These are phyloP conservation scores for Termitomyces sp. DNA, from an alignment of 768 basidiomycete species.

Conservation along the genomic window DNA sequence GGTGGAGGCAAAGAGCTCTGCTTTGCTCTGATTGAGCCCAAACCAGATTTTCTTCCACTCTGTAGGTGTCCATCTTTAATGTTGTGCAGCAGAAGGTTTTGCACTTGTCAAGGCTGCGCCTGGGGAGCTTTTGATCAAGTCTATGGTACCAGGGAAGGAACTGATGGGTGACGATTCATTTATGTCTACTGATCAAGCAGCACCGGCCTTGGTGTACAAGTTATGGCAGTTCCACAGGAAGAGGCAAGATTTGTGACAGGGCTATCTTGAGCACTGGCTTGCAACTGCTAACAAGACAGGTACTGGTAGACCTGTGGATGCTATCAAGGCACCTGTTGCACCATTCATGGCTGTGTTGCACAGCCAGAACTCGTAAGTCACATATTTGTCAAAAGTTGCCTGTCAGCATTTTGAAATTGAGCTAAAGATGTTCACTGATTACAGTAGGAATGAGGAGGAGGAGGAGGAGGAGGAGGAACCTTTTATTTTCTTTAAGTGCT, in stretches of 20 bases:
- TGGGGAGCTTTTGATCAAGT: slow-evolving; percentile 53
- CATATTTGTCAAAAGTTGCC: background rate
- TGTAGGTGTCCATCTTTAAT: slow-evolving; percentile 37
- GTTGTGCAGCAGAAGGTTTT: slow-evolving; percentile 46
- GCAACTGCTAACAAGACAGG: no score
- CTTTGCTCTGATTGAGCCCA: no score
- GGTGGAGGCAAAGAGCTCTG: no score
- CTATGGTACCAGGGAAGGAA: slow-evolving; percentile 34
- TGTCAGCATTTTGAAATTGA: background rate
- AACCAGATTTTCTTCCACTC: background rate
- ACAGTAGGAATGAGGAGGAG: slow-evolving; percentile 34
- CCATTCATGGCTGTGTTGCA: slow-evolving; percentile 63
- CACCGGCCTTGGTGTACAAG: slow-evolving; percentile 41
- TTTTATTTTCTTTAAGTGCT: no score
- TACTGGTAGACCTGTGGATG: slow-evolving; percentile 18
- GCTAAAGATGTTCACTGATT: no score
- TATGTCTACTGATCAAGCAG: no score
- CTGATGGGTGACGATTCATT: background rate
- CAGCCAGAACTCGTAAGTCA: slow-evolving; percentile 46
- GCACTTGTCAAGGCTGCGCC: slow-evolving; percentile 27
- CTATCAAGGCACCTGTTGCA: slow-evolving; percentile 63
- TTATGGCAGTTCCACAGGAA: slow-evolving; percentile 63
- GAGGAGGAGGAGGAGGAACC: no score
- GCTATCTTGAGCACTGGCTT: no score
- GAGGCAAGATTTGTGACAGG: no score